Percentiles rank a stretch among this genome's conserved stretches.
These are phyloP conservation scores for Syzygium jambos DNA, from an alignment of 345 rosid genomes.

Conservation along the genomic window DNA sequence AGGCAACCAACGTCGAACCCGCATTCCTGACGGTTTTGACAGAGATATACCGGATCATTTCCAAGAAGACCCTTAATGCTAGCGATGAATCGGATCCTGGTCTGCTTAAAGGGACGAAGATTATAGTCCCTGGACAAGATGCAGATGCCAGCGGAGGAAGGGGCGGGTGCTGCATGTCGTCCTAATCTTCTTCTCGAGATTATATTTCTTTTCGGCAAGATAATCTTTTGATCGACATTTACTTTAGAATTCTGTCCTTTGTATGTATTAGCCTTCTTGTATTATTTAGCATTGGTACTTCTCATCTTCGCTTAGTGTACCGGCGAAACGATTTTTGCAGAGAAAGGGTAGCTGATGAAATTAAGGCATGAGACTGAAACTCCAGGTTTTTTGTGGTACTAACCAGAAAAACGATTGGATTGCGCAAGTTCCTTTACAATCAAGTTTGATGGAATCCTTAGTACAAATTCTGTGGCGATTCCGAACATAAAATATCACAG, in stretches of 20 bases:
- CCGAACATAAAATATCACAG: neutral
- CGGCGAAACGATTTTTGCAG: neutral
- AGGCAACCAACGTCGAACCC: slow-evolving; percentile 72
- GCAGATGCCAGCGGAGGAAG: slow-evolving; percentile 15
- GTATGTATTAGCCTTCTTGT: neutral
- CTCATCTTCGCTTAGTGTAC: neutral
- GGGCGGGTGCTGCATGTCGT: slow-evolving; percentile 51
- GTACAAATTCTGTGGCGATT: neutral
- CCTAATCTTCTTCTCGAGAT: slow-evolving; percentile 8
- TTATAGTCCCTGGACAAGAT: slow-evolving; percentile 51
- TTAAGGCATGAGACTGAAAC: neutral
- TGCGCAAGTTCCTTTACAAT: neutral
- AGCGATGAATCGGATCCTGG: slow-evolving; percentile 35
- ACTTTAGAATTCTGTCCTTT: neutral
- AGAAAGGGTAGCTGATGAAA: neutral
- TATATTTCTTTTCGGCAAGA: neutral
- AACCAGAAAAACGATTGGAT: neutral
- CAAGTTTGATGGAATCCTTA: neutral
- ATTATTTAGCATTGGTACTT: neutral
- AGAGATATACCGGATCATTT: slow-evolving; percentile 61
- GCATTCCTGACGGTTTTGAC: slow-evolving; percentile 63
- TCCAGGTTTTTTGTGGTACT: neutral
- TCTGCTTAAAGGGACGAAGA: slow-evolving; percentile 66
- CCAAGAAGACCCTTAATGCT: slow-evolving; percentile 63
- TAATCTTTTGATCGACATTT: neutral